Percentiles rank a stretch among this genome's conserved stretches.
Conservation (phyloP, 345 rosid genomes). For the Microthlaspi erraticum region DNA sequence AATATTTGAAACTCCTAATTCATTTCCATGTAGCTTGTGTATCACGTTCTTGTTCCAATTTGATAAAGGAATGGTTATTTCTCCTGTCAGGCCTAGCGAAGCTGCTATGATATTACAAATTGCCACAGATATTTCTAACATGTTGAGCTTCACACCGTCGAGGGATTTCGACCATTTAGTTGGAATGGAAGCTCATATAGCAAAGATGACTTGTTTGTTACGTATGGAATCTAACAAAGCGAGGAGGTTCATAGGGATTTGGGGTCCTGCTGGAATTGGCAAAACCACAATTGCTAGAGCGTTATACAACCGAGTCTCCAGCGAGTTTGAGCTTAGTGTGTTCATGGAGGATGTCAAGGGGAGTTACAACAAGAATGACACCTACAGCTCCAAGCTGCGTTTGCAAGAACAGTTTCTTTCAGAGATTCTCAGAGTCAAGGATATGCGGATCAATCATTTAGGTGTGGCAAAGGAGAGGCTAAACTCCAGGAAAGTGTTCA, state of each 20-base stretch:
- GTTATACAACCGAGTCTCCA: not conserved
- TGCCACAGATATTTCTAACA: not conserved
- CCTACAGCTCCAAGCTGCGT: not conserved
- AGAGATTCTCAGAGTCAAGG: not conserved
- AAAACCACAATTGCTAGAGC: conserved; percentile 30
- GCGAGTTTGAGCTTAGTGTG: not conserved
- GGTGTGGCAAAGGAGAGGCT: conserved; percentile 8
- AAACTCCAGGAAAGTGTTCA: not conserved
- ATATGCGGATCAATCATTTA: conserved; percentile 21
- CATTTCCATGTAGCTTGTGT: not conserved
- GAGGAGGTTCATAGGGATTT: conserved; percentile 11
- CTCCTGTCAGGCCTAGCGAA: not conserved
- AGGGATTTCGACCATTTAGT: conserved; percentile 18
- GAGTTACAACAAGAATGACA: not conserved
- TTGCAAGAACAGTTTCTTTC: conserved; percentile 18
- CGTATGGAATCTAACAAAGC: not conserved
- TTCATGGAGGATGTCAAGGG: conserved; percentile 16
- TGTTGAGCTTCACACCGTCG: conserved; percentile 1
- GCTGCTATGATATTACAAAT: conserved; percentile 4
- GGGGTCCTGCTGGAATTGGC: conserved; percentile 32
- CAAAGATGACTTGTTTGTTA: not conserved
- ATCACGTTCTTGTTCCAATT: not conserved
- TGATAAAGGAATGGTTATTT: not conserved
- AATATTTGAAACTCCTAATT: too few relatives aligned
- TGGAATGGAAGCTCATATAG: conserved; percentile 27